Percentiles rank a stretch among this genome's conserved stretches.
Evolutionary conservation across 345 rosid species (phyloP).

Genomic region (Salix koriyanagi): DNA sequence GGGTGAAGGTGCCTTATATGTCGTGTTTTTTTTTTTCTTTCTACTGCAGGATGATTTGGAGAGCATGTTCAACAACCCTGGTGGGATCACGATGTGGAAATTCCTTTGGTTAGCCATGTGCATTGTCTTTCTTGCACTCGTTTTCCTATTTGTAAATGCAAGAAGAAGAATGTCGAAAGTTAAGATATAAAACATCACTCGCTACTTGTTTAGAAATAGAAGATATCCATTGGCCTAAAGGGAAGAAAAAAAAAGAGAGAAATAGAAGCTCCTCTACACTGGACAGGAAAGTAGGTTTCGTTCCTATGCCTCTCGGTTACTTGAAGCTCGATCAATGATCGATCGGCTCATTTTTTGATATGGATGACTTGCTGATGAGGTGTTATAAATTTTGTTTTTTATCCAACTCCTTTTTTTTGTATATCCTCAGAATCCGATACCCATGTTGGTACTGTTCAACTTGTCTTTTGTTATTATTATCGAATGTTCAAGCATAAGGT

Average conservation of each 20-base stretch:
- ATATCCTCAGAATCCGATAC: too few species aligned
- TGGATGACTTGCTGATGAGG: too few species aligned
- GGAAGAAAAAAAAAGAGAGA: background rate
- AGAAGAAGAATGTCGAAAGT: conserved; percentile 67
- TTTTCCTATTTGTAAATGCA: conserved; percentile 52
- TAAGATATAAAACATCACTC: conserved; percentile 43
- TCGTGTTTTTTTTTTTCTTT: background rate
- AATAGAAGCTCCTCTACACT: background rate
- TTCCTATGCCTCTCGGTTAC: background rate
- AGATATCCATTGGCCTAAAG: conserved; percentile 20
- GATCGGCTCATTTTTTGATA: too few species aligned
- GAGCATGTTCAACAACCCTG: conserved; percentile 30
- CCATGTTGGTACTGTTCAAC: too few species aligned
- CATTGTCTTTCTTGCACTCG: conserved; percentile 29
- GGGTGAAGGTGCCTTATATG: background rate
- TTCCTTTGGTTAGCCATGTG: conserved; percentile 32
- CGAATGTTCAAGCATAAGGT: too few species aligned
- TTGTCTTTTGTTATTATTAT: too few species aligned
- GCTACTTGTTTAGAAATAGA: conserved; percentile 13
- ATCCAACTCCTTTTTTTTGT: too few species aligned
- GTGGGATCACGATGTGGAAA: conserved; percentile 37
- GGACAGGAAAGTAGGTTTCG: background rate
- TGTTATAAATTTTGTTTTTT: too few species aligned
- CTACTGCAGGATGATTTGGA: conserved; percentile 43
- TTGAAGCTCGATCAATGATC: too few species aligned